Percentiles rank a stretch among this genome's conserved stretches.
These are phyloP conservation scores for Inga laurina DNA, from an alignment of 306 rosid genomes.

Conservation along the genomic window DNA sequence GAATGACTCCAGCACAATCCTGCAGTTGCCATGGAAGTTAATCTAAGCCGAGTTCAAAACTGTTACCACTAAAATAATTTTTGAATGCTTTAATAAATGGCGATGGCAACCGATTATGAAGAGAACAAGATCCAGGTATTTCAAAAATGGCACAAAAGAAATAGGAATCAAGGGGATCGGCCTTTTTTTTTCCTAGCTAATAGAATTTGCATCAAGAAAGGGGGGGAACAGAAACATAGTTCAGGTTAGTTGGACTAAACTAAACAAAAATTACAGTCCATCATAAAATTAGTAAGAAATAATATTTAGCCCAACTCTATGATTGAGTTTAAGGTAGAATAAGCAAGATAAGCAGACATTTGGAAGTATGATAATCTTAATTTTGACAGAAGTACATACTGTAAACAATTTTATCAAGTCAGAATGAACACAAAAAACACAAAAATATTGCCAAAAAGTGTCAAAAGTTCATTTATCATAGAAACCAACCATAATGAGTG, in stretches of 20 bases:
- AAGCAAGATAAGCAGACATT: background rate
- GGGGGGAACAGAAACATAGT: background rate
- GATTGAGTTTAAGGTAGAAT: background rate
- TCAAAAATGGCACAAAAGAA: background rate
- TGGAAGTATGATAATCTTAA: constrained; percentile 10
- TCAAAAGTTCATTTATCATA: background rate
- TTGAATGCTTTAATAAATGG: background rate
- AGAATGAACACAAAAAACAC: background rate
- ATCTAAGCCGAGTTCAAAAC: background rate
- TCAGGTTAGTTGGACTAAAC: constrained; percentile 5
- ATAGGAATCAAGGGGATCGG: background rate
- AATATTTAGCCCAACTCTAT: constrained; percentile 1
- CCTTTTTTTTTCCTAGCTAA: background rate
- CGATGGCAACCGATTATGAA: background rate
- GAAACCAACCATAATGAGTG: background rate
- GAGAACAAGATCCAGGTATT: background rate
- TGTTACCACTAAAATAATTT: background rate
- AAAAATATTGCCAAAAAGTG: background rate
- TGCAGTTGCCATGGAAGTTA: constrained; percentile 42
- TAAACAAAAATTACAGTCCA: background rate
- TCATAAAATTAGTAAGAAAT: background rate
- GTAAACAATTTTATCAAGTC: background rate
- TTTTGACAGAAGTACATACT: background rate
- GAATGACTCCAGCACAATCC: constrained; percentile 98
- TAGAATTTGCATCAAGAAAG: background rate